Evolutionary conservation across 1,284 basidiomycete genomes (phyloP).

Genomic region (Pyrrhoderma lamaoense): DNA sequence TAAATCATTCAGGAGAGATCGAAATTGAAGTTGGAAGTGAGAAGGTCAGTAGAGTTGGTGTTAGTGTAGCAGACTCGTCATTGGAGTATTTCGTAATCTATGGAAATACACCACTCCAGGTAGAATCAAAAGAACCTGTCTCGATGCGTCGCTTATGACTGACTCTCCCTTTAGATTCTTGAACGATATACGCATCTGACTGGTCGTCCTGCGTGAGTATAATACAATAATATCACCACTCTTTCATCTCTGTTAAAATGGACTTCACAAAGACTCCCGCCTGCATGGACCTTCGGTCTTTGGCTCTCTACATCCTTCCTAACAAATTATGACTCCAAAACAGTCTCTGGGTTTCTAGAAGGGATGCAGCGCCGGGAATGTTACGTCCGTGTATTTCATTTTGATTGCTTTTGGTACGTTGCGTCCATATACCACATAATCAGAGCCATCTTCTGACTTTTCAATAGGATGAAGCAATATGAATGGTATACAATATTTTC

Average conservation of each 20-base stretch:
- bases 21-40: slow-evolving; percentile 70
- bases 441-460: neutral
- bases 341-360: slow-evolving; percentile 60
- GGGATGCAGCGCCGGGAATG: slow-evolving; percentile 64
- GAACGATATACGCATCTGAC: slow-evolving; percentile 59
- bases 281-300: slow-evolving; percentile 67
- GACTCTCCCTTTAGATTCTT: slow-evolving; percentile 45
- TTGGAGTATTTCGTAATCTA: slow-evolving; percentile 68
- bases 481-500: slow-evolving; percentile 41
- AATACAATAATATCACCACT: neutral
- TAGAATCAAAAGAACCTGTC: slow-evolving; percentile 26
- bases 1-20: slow-evolving; percentile 72
- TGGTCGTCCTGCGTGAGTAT: slow-evolving; percentile 50
- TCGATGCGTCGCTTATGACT: neutral
- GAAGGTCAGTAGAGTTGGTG: slow-evolving; percentile 64
- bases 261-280: slow-evolving; percentile 41
- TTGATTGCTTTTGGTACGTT: slow-evolving; percentile 66
- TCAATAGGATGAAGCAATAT: slow-evolving; percentile 55
- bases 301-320: slow-evolving; percentile 75
- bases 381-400: slow-evolving; percentile 68
- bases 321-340: slow-evolving; percentile 60
- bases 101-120: slow-evolving; percentile 54
- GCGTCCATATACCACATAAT: neutral
- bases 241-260: no score
- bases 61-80: slow-evolving; percentile 55